These are phyloP conservation scores for Lodderomyces parapsilosis DNA, from an alignment of 1,139 yeast genomes.

Conservation along the genomic window DNA sequence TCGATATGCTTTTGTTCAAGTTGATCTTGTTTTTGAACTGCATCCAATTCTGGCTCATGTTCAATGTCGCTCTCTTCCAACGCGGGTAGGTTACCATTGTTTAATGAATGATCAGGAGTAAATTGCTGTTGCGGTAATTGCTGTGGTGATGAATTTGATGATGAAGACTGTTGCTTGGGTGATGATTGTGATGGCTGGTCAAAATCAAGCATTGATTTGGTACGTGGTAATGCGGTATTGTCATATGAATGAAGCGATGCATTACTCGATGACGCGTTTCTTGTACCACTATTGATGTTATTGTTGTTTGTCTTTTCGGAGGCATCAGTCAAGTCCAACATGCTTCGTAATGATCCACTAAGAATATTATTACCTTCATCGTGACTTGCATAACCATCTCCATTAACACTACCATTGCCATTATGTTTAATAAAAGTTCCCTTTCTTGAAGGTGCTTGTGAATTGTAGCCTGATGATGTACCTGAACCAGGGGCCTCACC, in stretches of 20 bases:
- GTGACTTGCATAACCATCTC: constrained; percentile 8
- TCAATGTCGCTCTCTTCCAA: constrained; percentile 14
- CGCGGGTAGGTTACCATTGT: constrained; percentile 12
- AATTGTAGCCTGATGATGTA: constrained; percentile 23
- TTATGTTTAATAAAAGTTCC: constrained; percentile 22
- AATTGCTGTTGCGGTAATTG: neutral
- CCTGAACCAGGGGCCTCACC: constrained; percentile 10
- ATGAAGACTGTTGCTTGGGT: neutral
- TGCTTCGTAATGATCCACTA: constrained; percentile 35
- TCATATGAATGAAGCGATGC: constrained; percentile 11
- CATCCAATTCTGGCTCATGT: constrained; percentile 9
- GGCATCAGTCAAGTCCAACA: constrained; percentile 35
- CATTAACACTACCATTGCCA: neutral
- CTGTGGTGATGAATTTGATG: constrained; percentile 2
- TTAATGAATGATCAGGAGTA: constrained; percentile 2
- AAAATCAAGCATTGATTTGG: constrained; percentile 15
- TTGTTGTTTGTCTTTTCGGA: constrained; percentile 4
- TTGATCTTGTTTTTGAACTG: constrained; percentile 4
- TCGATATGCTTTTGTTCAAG: constrained; percentile 1
- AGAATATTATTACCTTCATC: constrained; percentile 20
- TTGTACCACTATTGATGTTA: neutral
- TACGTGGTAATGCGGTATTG: constrained; percentile 7
- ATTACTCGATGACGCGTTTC: constrained; percentile 5
- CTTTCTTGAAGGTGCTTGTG: constrained; percentile 37
- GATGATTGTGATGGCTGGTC: neutral